These are phyloP conservation scores for Diaporthe citrichinensis DNA, from an alignment of 2,329 filamentous ascomycete genomes.

Conservation along the genomic window DNA sequence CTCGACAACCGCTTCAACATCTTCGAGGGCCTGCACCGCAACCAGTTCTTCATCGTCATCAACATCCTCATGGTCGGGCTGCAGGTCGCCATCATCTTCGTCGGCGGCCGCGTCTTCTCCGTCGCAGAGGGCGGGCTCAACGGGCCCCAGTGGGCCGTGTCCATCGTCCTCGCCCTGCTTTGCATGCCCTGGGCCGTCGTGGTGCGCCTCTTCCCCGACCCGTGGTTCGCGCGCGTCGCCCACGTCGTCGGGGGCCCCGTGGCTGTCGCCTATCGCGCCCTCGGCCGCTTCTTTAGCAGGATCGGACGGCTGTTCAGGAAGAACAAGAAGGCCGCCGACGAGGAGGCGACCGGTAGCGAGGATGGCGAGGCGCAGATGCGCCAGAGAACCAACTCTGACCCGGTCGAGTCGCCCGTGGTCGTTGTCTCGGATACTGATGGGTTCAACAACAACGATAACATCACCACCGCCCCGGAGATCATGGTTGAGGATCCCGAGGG, in stretches of 20 bases:
- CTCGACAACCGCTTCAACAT: constrained; percentile 75
- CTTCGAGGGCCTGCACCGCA: constrained; percentile 69
- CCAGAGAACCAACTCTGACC: neutral
- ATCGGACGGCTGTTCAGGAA: constrained; percentile 39
- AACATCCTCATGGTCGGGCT: constrained; percentile 70
- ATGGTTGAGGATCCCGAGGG: constrained; percentile 26
- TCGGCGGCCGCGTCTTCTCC: constrained; percentile 63
- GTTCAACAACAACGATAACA: neutral
- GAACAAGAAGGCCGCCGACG: constrained; percentile 32
- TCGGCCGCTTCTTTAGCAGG: constrained; percentile 43
- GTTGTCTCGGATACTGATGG: constrained; percentile 17
- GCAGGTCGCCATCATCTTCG: constrained; percentile 70
- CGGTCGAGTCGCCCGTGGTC: constrained; percentile 5
- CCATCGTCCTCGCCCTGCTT: constrained; percentile 48
- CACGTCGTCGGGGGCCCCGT: constrained; percentile 50
- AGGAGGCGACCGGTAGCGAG: constrained; percentile 14
- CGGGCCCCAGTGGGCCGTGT: constrained; percentile 41
- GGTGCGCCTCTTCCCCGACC: constrained; percentile 66
- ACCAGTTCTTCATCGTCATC: constrained; percentile 71
- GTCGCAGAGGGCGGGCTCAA: constrained; percentile 32
- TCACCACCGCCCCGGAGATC: constrained; percentile 4
- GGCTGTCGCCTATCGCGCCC: constrained; percentile 46
- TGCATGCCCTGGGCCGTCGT: constrained; percentile 65
- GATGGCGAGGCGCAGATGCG: neutral
- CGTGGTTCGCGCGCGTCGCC: constrained; percentile 52